Conservation (phyloP, 1,284 basidiomycete genomes). For the Fomes fomentarius region DNA sequence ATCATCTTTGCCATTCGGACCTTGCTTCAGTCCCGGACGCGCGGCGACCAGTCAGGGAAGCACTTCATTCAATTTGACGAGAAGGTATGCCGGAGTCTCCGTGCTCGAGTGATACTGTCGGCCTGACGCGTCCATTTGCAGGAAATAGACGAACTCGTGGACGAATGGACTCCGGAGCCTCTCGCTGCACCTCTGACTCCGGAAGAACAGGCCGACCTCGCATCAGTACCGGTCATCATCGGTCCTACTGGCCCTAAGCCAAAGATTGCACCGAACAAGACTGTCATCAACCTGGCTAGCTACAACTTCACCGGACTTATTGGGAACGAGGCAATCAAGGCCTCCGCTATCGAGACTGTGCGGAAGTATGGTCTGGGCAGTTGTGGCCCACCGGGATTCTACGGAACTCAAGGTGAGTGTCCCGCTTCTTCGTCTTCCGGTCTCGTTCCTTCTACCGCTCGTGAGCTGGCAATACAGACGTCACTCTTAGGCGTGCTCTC, state of each 20-base stretch:
- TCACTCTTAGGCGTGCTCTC: too few relatives aligned
- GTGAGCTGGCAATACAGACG: too few relatives aligned
- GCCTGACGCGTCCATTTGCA: constrained; percentile 34
- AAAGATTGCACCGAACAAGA: constrained; percentile 79
- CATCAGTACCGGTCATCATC: constrained; percentile 76
- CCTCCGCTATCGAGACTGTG: constrained; percentile 85
- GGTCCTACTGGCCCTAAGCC: constrained; percentile 87
- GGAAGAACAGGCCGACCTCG: constrained; percentile 72
- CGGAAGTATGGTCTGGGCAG: constrained; percentile 93
- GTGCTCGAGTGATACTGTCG: neutral
- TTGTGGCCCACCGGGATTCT: constrained; percentile 97
- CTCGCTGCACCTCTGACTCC: constrained; percentile 68
- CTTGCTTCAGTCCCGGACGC: constrained; percentile 86
- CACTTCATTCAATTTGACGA: constrained; percentile 91
- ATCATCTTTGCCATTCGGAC: constrained; percentile 90
- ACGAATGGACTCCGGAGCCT: constrained; percentile 93
- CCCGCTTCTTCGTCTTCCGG: constrained; percentile 43
- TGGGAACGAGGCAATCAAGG: constrained; percentile 87
- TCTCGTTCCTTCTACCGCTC: constrained; percentile 41
- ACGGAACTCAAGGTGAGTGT: constrained; percentile 85
- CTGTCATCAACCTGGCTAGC: constrained; percentile 86
- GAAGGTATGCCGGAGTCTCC: constrained; percentile 59
- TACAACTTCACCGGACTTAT: constrained; percentile 94
- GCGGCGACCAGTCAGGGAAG: constrained; percentile 84
- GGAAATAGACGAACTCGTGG: constrained; percentile 97